Base-by-base conservation (phyloP, 2,329 filamentous ascomycete species). In the Diaporthe sp. region DNA sequence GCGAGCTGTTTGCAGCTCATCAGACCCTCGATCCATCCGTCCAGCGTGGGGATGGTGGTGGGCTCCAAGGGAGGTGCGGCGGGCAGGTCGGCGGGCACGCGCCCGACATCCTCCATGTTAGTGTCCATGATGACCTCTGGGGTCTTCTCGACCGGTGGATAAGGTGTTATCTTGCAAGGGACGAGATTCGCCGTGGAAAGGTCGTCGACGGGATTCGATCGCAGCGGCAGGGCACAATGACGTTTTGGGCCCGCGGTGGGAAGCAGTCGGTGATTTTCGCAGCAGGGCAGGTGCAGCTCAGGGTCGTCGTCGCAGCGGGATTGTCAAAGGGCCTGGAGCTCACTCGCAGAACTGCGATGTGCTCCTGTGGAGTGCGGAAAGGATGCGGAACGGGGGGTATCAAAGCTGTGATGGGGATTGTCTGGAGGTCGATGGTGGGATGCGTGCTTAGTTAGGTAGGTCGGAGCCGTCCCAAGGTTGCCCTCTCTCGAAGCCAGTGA, bases 1-100 rank as follows among this genome's bases (percentile, higher is more conserved):
- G 94, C 92, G 85, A 99, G 90, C 90, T 98, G 97, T 89, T 99
- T 99, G 94, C 97, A 99, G 84, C 88, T 92, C 96, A 99, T 98
- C 87, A 99, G 90, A 88, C 91, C 96, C 90, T 98, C 96, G 84
- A 99, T 98, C 97, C 97, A 99, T 83, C 96, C 95, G 84, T 99
- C 97, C 78, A 99, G 90, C 77, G 95, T 98, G 77, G 94, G 92
- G 88, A 98, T 97, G 80, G 95, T 95, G 77, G 96, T 93, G 74
- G 96, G 94, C 87, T 98, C 97, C 46, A 86, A 82, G 76, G 86
- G 83, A 82, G 92, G 90, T 74, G 92, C 88, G 70, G 95, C 92
- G 76, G 94, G 92, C 81, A 98, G 86, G 83, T 94, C 94, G 84
- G 94, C 91, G 79, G 95, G 94, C 82, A 94, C 92, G 87, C 96